A percentile compares a stretch with the other conserved stretches of the same genome.
These are phyloP conservation scores for Setaria italica DNA, from an alignment of 202 grass and related monocot genomes.

Conservation along the genomic window DNA sequence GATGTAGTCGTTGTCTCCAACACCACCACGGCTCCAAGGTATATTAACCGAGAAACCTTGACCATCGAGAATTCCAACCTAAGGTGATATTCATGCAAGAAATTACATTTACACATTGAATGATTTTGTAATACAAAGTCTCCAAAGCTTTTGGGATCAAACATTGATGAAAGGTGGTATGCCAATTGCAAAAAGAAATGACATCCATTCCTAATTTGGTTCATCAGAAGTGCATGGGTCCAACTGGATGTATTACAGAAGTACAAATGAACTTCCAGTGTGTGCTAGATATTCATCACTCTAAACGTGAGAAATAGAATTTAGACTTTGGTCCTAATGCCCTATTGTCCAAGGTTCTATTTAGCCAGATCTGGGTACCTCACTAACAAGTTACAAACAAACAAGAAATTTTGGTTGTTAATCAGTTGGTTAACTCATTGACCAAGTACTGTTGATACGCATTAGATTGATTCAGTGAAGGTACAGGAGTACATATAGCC, in stretches of 20 bases:
- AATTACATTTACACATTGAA: slow-evolving; percentile 18
- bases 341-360: neutral
- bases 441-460: neutral
- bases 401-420: neutral
- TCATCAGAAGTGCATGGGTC: neutral
- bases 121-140: slow-evolving; percentile 27
- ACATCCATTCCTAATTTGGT: neutral
- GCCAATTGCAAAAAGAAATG: slow-evolving; percentile 28
- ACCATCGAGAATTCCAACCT: slow-evolving; percentile 81
- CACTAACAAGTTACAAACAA: slow-evolving; percentile 4
- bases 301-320: slow-evolving; percentile 12
- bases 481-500: too few species aligned
- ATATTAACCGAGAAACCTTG: slow-evolving; percentile 95
- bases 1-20: slow-evolving; percentile 91
- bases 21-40: slow-evolving; percentile 93
- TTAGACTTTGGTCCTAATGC: neutral
- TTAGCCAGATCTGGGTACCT: neutral
- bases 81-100: slow-evolving; percentile 33
- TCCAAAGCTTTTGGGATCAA: slow-evolving; percentile 23
- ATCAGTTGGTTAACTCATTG: slow-evolving; percentile 31
- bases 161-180: slow-evolving; percentile 26
- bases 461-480: too few species aligned
- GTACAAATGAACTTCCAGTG: slow-evolving; percentile 28
- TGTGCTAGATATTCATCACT: neutral
- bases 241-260: slow-evolving; percentile 18